A percentile compares a stretch with the other conserved stretches of the same genome.
These are phyloP conservation scores for Aspergillus pseudoterreus DNA, from an alignment of 2,329 filamentous ascomycete species.

Conservation along the genomic window DNA sequence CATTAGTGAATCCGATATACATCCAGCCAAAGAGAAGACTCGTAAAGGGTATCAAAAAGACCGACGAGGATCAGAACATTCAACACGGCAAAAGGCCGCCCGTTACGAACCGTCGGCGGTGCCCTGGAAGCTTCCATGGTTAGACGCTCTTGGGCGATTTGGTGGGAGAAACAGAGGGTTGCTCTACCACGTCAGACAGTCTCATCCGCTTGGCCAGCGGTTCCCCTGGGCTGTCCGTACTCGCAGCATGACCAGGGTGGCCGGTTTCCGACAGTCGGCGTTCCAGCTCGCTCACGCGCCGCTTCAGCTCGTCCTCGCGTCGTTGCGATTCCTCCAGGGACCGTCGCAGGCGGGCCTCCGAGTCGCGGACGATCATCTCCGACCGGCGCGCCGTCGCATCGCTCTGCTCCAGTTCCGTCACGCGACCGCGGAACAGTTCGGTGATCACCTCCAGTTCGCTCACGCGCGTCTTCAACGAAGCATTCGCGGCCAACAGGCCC, in stretches of 20 bases:
- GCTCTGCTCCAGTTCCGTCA: slow-evolving; percentile 72
- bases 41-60: slow-evolving; percentile 39
- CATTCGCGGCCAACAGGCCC: slow-evolving; percentile 74
- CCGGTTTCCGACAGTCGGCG: slow-evolving; percentile 41
- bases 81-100: slow-evolving; percentile 15
- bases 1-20: slow-evolving; percentile 20
- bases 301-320: slow-evolving; percentile 77
- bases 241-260: slow-evolving; percentile 11
- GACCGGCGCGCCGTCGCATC: slow-evolving; percentile 65
- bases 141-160: slow-evolving; percentile 36
- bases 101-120: slow-evolving; percentile 9
- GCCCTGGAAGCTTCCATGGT: slow-evolving; percentile 4
- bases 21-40: slow-evolving; percentile 33
- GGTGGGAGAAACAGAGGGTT: slow-evolving; percentile 28
- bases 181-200: slow-evolving; percentile 52
- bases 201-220: slow-evolving; percentile 55
- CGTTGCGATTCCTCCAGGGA: slow-evolving; percentile 73
- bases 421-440: slow-evolving; percentile 69
- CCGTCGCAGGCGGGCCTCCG: slow-evolving; percentile 53
- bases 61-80: slow-evolving; percentile 26
- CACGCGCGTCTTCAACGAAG: slow-evolving; percentile 87
- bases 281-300: slow-evolving; percentile 75
- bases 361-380: slow-evolving; percentile 53
- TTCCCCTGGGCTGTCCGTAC: slow-evolving; percentile 36
- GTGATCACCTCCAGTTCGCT: slow-evolving; percentile 95